Evolutionary conservation across 106 monocot genomes (phyloP).

Genomic region (Dioscorea alata): DNA sequence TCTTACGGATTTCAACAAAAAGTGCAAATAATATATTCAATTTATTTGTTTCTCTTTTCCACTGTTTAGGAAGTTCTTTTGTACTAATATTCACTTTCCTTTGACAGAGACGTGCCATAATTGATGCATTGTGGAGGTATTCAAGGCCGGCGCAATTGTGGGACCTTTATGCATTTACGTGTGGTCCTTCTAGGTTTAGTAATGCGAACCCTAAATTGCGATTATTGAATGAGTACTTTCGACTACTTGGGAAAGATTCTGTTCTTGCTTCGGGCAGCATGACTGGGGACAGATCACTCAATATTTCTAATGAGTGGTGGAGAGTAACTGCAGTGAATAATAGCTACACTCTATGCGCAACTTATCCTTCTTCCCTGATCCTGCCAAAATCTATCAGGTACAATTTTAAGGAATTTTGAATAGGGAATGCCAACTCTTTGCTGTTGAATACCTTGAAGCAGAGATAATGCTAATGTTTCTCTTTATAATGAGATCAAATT

Average conservation of each 20-base stretch:
- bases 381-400: slow-evolving; percentile 87
- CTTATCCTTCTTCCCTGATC: slow-evolving; percentile 82
- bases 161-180: slow-evolving; percentile 77
- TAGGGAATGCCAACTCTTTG: too few relatives aligned
- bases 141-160: slow-evolving; percentile 59
- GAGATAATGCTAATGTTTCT: too few relatives aligned
- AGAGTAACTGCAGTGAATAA: slow-evolving; percentile 69
- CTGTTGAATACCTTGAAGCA: too few relatives aligned
- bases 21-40: too few relatives aligned
- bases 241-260: slow-evolving; percentile 58
- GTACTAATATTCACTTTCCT: not conserved
- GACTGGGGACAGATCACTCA: slow-evolving; percentile 30
- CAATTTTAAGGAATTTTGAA: too few relatives aligned
- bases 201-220: slow-evolving; percentile 62
- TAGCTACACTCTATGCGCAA: slow-evolving; percentile 59
- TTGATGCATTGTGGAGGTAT: slow-evolving; percentile 61
- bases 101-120: slow-evolving; percentile 63
- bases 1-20: too few relatives aligned
- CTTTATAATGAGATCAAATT: too few relatives aligned
- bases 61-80: too few relatives aligned
- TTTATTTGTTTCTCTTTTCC: too few relatives aligned
- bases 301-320: slow-evolving; percentile 62
- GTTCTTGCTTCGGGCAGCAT: slow-evolving; percentile 13
- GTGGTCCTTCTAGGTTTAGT: slow-evolving; percentile 61
- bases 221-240: slow-evolving; percentile 68